These are phyloP conservation scores for Pythium plurisporium DNA, from an alignment of 352 stramenopile genomes.

Conservation along the genomic window DNA sequence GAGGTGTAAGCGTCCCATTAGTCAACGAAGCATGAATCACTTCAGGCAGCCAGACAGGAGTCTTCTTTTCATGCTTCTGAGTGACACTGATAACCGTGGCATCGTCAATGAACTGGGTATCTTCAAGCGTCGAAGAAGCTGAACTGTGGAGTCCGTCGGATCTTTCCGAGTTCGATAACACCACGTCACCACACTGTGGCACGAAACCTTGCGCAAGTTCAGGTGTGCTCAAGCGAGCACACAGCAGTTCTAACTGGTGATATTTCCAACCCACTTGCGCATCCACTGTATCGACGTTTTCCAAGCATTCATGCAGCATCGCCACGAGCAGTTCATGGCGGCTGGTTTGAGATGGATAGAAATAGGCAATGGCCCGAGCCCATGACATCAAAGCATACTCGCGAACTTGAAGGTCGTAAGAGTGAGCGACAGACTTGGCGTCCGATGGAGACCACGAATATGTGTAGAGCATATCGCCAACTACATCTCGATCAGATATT, in stretches of 20 bases:
- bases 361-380: conserved; percentile 68
- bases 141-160: not conserved
- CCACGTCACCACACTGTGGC: conserved; percentile 53
- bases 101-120: conserved; percentile 49
- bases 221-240: conserved; percentile 61
- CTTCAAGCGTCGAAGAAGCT: conserved; percentile 10
- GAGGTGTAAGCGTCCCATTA: conserved; percentile 53
- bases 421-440: conserved; percentile 36
- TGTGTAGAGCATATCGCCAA: conserved; percentile 44
- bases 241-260: conserved; percentile 77
- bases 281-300: conserved; percentile 25
- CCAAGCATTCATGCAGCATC: conserved; percentile 55
- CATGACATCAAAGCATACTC: conserved; percentile 72
- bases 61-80: conserved; percentile 57
- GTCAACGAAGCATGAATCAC: conserved; percentile 59
- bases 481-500: conserved; percentile 26
- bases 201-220: conserved; percentile 80
- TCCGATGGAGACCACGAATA: conserved; percentile 30
- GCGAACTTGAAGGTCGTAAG: conserved; percentile 49
- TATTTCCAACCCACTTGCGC: conserved; percentile 48
- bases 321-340: conserved; percentile 49
- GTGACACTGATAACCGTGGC: conserved; percentile 52
- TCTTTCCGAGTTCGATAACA: conserved; percentile 25
- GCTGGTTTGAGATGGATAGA: conserved; percentile 63
- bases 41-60: conserved; percentile 63